phyloP scores from a whole-genome alignment of 352 stramenopile genomes.

The Globisporangium mamillatum region DNA sequence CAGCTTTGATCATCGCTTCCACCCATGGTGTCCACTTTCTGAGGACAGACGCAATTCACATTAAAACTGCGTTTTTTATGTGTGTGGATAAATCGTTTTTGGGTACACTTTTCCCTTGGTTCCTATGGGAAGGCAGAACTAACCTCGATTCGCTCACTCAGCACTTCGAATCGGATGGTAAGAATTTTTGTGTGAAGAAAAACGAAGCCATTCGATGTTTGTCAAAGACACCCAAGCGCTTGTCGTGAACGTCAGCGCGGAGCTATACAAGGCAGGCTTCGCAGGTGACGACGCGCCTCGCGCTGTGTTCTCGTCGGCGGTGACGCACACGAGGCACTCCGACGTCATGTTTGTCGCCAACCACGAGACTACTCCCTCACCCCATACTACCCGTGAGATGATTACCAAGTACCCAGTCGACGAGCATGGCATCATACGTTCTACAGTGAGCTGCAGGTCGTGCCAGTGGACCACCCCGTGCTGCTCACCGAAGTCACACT shows the following conservation, averaged over 20 bases:
- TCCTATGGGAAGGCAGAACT: background rate
- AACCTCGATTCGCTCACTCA: background rate
- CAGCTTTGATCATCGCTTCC: background rate
- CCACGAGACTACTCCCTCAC: background rate
- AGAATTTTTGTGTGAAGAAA: no score
- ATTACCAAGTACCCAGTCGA: background rate
- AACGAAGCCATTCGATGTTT: background rate
- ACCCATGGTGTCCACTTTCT: background rate
- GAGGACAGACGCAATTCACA: background rate
- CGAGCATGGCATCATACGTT: conserved; percentile 92
- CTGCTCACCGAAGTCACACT: conserved; percentile 92
- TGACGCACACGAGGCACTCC: background rate
- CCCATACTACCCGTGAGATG: background rate
- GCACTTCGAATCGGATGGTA: background rate
- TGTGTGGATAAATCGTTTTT: background rate
- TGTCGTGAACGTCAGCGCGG: background rate
- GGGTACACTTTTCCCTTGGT: background rate
- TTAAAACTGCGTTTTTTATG: background rate
- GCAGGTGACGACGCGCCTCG: background rate
- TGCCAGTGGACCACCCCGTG: conserved; percentile 95
- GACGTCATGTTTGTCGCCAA: background rate
- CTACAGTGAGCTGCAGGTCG: conserved; percentile 95
- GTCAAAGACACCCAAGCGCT: background rate
- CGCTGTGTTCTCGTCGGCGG: background rate
- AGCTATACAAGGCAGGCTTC: background rate